Percentiles rank a stretch among this genome's conserved stretches.
phyloP scores from a whole-genome alignment of 176 grass and related monocot genomes.

The Musa itinerans region DNA sequence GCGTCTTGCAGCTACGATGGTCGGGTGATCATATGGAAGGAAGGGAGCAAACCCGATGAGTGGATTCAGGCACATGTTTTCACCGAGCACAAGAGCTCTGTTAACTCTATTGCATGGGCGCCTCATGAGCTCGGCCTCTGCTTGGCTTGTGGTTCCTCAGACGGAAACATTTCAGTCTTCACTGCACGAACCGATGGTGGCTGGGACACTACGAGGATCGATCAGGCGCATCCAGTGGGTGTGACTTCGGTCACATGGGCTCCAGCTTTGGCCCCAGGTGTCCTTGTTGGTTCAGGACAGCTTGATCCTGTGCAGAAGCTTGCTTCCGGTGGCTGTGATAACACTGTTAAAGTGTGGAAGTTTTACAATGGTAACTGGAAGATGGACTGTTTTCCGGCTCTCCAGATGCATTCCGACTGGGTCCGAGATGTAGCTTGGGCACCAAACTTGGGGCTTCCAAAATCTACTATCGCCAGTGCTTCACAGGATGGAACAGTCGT shows the following conservation, averaged over 20 bases:
- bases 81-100: constrained; percentile 3
- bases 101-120: constrained; percentile 7
- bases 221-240: neutral
- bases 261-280: constrained; percentile 7
- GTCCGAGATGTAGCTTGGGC: constrained; percentile 5
- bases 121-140: constrained; percentile 1
- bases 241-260: constrained; percentile 5
- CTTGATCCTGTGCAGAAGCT: constrained; percentile 1
- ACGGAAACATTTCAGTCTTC: constrained; percentile 5
- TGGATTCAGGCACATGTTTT: constrained; percentile 7
- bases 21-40: constrained; percentile 1
- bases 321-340: neutral
- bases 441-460: constrained; percentile 14
- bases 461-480: neutral
- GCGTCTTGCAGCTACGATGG: constrained; percentile 6
- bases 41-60: neutral
- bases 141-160: constrained; percentile 9
- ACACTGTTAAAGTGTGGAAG: constrained; percentile 4
- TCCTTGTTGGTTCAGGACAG: neutral
- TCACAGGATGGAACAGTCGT: constrained; percentile 3
- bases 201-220: constrained; percentile 1
- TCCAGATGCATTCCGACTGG: constrained; percentile 8
- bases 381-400: constrained; percentile 4
- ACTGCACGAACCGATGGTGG: neutral
- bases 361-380: constrained; percentile 5